Evolutionary conservation across 768 basidiomycete genomes (phyloP).

Genomic region (Mycena kentingensis): DNA sequence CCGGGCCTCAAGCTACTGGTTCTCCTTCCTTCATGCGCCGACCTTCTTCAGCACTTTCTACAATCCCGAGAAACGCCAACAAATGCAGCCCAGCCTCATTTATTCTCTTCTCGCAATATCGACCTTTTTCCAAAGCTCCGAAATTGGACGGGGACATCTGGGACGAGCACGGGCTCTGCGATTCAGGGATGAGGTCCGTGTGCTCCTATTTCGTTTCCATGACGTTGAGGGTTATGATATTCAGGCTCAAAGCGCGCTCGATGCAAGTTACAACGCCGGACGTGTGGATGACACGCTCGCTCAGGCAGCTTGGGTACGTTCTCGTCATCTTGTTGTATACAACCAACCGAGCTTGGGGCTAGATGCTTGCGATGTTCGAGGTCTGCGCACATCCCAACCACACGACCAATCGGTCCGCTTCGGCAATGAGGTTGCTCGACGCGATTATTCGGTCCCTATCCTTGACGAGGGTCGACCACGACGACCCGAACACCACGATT

Average conservation of each 20-base stretch:
- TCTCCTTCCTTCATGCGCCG: conserved; percentile 74
- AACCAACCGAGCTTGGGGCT: not conserved
- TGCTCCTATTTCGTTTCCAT: not conserved
- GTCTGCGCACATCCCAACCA: conserved; percentile 68
- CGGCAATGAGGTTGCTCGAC: conserved; percentile 64
- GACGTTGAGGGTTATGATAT: not conserved
- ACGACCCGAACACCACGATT: conserved; percentile 51
- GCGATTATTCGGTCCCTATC: conserved; percentile 64
- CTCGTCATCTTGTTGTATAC: not conserved
- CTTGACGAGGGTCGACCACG: conserved; percentile 59
- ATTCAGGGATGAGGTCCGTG: conserved; percentile 52
- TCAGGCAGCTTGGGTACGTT: conserved; percentile 73
- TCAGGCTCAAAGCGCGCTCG: conserved; percentile 65
- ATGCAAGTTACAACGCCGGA: conserved; percentile 68
- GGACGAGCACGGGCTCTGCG: conserved; percentile 60
- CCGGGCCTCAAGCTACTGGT: conserved; percentile 66
- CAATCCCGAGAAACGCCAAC: conserved; percentile 53
- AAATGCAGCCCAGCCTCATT: conserved; percentile 69
- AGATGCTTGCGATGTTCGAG: conserved; percentile 76
- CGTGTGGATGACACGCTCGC: conserved; percentile 76
- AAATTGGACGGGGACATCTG: conserved; percentile 49
- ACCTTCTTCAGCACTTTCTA: conserved; percentile 62
- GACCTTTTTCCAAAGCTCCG: conserved; percentile 72
- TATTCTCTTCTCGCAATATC: conserved; percentile 64
- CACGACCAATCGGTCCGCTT: conserved; percentile 52